These are phyloP conservation scores for Plasmodium ovale DNA, from an alignment of 169 alveolate genomes.

Conservation along the genomic window DNA sequence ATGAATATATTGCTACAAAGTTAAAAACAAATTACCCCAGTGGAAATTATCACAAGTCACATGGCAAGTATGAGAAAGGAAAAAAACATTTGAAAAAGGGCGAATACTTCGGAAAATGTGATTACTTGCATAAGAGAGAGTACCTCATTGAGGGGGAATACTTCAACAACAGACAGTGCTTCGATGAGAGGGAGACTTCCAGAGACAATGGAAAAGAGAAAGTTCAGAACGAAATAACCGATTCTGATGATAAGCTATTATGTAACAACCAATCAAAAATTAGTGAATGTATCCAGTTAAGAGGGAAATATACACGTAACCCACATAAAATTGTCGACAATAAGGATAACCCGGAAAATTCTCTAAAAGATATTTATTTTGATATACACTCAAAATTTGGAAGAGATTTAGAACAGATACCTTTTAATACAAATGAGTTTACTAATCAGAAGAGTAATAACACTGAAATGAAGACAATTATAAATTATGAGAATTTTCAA, in stretches of 20 bases:
- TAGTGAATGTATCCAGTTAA: conserved; percentile 1
- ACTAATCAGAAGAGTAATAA: background rate
- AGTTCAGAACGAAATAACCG: conserved; percentile 14
- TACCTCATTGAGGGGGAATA: too few species aligned
- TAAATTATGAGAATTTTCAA: background rate
- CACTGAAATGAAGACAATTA: background rate
- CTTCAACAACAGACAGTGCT: too few species aligned
- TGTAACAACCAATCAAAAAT: conserved; percentile 6
- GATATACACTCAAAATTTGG: conserved; percentile 20
- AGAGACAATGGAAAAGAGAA: conserved; percentile 2
- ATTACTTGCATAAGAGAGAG: background rate
- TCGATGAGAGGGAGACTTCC: too few species aligned
- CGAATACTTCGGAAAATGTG: background rate
- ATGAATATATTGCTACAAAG: background rate
- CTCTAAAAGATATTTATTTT: conserved; percentile 46
- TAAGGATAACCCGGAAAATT: background rate
- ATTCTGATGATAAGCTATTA: background rate
- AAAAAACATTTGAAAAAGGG: background rate
- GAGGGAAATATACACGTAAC: background rate
- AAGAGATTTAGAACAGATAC: background rate
- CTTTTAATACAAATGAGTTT: background rate
- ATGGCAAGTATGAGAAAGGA: background rate
- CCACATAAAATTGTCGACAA: background rate
- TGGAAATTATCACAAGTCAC: background rate
- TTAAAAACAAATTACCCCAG: background rate